Base-by-base conservation (phyloP, 1,139 yeast species). In the Geotrichum fermentans region DNA sequence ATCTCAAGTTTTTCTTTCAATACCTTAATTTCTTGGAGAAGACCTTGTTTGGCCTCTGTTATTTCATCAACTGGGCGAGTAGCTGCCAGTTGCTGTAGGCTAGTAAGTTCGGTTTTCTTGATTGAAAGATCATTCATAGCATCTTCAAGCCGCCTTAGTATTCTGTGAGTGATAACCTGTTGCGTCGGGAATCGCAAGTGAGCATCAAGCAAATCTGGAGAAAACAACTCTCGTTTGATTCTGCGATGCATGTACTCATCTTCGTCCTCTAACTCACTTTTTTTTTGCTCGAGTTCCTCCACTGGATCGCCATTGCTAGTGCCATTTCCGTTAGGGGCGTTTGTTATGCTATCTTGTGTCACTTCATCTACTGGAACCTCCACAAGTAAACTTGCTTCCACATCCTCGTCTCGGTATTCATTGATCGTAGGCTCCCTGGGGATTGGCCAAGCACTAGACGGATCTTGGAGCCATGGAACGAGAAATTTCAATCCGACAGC, bases 341-440 rank as follows among this genome's bases (percentile, higher is more conserved):
- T 21, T 5, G 37, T 29, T 39, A 41, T 22, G 17, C 35, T 21
- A 24, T 46, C 37, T n/a, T 16, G 35, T 14, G 26, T 24, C 11
- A 17, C 16, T 18, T 38, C 43, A 24, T 24, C 28, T 8, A 48
- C 46, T 20, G 77, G 80, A 1, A 86, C 95, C 61, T 88, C 96
- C 0, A 92, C 83, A 47, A 87, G 68, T 50, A 88, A 68, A 0
- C 94, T 82, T 56, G 80, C 75, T 61, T 88, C 96, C 16, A 88
- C 95, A 64, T 87, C 96, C 55, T 73, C 70, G 1, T 90, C 75
- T 3, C 76, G 75, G 61, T 79, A 88, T 43, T 72, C 73, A 1
- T 82, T 80, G 3, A 88, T 79, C 1, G 72, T 62, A 2, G 88
- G 78, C 54, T 86, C 70, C 44, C 83, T 87, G 0, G 96, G 95